Percentiles rank a stretch among this genome's conserved stretches.
These are phyloP conservation scores for Cryptomeria japonica DNA, from an alignment of 75 land plant genomes.

Conservation along the genomic window DNA sequence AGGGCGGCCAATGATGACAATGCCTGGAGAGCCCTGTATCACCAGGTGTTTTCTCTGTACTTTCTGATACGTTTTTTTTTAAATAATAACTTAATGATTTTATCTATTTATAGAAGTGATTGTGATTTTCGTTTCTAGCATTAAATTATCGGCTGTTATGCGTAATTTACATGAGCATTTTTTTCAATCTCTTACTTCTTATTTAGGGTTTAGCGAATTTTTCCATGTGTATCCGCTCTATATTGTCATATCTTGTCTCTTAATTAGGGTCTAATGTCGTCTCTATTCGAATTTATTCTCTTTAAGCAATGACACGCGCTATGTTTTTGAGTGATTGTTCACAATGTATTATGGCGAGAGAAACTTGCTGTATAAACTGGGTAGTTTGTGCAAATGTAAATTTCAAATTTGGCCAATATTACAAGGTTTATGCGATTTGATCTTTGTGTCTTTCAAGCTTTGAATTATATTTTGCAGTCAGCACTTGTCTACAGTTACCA, in stretches of 20 bases:
- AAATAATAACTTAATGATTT: neutral
- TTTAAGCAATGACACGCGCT: no score
- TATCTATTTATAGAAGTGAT: neutral
- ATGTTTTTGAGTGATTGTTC: no score
- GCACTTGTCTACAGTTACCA: no score
- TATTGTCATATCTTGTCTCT: neutral
- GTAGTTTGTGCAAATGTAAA: no score
- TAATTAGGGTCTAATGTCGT: neutral
- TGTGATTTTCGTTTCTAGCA: neutral
- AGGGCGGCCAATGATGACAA: constrained; percentile 87
- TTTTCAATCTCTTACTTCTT: neutral
- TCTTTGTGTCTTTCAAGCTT: neutral
- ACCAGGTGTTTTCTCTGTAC: constrained; percentile 44
- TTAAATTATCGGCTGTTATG: constrained; percentile 2
- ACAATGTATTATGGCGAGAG: no score
- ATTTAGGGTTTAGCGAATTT: neutral
- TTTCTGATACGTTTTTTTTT: neutral
- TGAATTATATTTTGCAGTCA: no score
- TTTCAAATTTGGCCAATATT: neutral
- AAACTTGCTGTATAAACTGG: no score
- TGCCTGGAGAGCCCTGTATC: constrained; percentile 89
- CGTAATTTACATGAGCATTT: neutral
- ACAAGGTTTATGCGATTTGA: neutral
- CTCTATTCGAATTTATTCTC: neutral
- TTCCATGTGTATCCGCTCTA: neutral